Percentiles rank a stretch among this genome's conserved stretches.
phyloP scores from a whole-genome alignment of 805 yeast species.

The Pichia gijzeniarum region DNA sequence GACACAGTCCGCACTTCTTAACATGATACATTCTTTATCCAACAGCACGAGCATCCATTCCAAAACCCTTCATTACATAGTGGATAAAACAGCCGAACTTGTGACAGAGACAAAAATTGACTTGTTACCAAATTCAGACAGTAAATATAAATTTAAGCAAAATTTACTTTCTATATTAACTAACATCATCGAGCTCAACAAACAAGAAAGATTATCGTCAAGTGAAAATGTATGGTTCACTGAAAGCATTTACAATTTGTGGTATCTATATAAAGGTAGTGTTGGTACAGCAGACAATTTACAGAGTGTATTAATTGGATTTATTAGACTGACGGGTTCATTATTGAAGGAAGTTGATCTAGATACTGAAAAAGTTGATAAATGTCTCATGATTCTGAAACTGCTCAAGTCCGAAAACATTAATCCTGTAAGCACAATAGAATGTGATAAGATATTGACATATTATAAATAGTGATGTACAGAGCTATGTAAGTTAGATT shows the following conservation, averaged over 20 bases:
- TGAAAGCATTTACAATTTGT: background rate
- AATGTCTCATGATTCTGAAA: conserved; percentile 33
- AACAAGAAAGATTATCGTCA: background rate
- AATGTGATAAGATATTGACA: conserved; percentile 22
- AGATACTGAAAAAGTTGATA: conserved; percentile 37
- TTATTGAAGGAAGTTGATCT: conserved; percentile 5
- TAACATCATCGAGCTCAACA: conserved; percentile 7
- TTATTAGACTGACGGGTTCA: conserved; percentile 24
- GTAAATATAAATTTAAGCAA: conserved; percentile 17
- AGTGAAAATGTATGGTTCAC: background rate
- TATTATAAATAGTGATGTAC: background rate
- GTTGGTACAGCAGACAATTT: conserved; percentile 19
- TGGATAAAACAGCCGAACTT: background rate
- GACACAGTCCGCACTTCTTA: background rate
- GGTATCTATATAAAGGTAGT: conserved; percentile 14
- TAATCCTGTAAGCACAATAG: conserved; percentile 43
- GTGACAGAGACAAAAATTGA: conserved; percentile 3
- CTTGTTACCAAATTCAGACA: conserved; percentile 9
- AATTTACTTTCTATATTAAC: conserved; percentile 23
- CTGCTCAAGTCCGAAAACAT: conserved; percentile 31
- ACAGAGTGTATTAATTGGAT: conserved; percentile 56
- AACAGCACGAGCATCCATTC: background rate
- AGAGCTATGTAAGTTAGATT: too few relatives aligned
- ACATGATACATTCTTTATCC: conserved; percentile 4
- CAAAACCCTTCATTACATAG: background rate